Evolutionary conservation across 257 asterid species (phyloP).

Genomic region (Linderniella brevidens): DNA sequence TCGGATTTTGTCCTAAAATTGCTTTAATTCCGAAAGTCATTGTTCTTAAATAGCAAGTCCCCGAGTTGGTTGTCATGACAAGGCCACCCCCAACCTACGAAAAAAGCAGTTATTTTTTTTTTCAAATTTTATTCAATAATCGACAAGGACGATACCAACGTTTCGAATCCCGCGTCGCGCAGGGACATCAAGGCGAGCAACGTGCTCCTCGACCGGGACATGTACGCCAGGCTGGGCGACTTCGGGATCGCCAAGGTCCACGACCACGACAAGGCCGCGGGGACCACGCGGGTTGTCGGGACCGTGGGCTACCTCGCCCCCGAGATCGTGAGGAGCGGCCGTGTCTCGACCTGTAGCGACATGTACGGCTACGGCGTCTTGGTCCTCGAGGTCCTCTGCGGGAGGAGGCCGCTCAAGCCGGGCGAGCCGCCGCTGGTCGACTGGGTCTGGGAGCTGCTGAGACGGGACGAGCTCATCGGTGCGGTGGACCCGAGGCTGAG

Average conservation of each 20-base stretch:
- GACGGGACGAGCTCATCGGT: conserved; percentile 19
- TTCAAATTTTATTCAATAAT: too few species aligned
- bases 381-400: conserved; percentile 45
- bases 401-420: conserved; percentile 37
- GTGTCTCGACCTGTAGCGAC: conserved; percentile 39
- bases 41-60: too few species aligned
- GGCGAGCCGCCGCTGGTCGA: conserved; percentile 38
- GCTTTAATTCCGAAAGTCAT: too few species aligned
- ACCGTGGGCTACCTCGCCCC: conserved; percentile 60
- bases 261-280: conserved; percentile 36
- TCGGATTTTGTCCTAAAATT: too few species aligned
- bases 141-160: too few species aligned
- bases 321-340: conserved; percentile 37
- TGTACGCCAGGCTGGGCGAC: conserved; percentile 59
- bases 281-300: conserved; percentile 61
- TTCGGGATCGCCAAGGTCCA: conserved; percentile 67
- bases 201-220: conserved; percentile 49
- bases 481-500: conserved; percentile 23
- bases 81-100: too few species aligned
- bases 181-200: conserved; percentile 63
- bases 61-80: too few species aligned
- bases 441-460: conserved; percentile 38
- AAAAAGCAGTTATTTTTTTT: too few species aligned
- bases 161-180: too few species aligned
- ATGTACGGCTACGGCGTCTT: conserved; percentile 41